Percentiles rank a stretch among this genome's conserved stretches.
These are phyloP conservation scores for Starmerella vaccinii DNA, from an alignment of 805 yeast genomes.

Conservation along the genomic window DNA sequence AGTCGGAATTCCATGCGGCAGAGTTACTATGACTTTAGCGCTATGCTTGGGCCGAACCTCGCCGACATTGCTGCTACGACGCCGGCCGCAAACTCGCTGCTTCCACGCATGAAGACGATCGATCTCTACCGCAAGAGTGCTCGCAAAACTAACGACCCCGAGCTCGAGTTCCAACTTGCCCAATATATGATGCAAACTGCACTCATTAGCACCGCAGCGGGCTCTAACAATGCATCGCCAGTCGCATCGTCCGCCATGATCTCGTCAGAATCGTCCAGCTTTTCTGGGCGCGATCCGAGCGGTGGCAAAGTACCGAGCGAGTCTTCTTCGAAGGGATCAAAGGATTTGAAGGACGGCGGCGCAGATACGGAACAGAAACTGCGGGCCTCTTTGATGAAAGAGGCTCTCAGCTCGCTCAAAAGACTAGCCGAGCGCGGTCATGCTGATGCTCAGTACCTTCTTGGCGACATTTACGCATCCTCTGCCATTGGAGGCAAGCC, in stretches of 20 bases:
- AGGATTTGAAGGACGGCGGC: not conserved
- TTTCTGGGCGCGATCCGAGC: not conserved
- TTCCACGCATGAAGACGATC: conserved; percentile 72
- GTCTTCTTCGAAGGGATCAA: not conserved
- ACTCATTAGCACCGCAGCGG: conserved; percentile 31
- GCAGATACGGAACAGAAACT: not conserved
- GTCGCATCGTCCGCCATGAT: not conserved
- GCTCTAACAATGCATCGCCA: not conserved
- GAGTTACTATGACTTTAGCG: conserved; percentile 17
- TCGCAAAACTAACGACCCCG: conserved; percentile 73
- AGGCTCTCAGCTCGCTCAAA: conserved; percentile 61
- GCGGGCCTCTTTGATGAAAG: conserved; percentile 51
- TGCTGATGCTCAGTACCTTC: conserved; percentile 79
- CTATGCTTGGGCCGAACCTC: conserved; percentile 2
- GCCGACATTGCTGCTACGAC: conserved; percentile 12
- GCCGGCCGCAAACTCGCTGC: conserved; percentile 29
- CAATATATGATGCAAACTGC: conserved; percentile 84
- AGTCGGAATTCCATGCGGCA: conserved; percentile 10
- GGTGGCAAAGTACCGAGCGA: not conserved
- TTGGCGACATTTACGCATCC: conserved; percentile 82
- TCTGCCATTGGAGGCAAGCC: conserved; percentile 67
- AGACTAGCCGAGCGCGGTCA: conserved; percentile 69
- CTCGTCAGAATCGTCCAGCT: not conserved
- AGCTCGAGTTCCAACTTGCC: conserved; percentile 80
- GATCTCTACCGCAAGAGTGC: conserved; percentile 83